Percentiles rank a stretch among this genome's conserved stretches.
phyloP scores from a whole-genome alignment of 371 early-diverging fungal genomes.

The Capillidium rhysosporum region DNA sequence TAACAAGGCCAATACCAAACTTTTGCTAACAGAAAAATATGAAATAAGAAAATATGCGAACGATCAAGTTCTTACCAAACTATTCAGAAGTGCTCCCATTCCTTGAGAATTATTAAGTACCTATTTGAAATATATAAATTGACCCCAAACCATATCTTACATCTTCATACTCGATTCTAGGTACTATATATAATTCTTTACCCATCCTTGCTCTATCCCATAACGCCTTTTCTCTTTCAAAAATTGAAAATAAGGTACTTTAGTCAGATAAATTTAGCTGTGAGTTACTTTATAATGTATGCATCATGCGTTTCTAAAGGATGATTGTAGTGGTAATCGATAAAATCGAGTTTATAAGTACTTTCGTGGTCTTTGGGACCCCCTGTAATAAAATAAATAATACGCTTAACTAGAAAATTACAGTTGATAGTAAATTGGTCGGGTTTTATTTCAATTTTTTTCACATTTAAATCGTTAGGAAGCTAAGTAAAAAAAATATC shows the following conservation, averaged over 20 bases:
- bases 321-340: constrained; percentile 29
- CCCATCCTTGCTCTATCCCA: constrained; percentile 15
- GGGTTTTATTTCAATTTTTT: background rate
- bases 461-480: background rate
- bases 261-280: background rate
- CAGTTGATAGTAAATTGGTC: background rate
- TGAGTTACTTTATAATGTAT: background rate
- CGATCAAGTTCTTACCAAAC: constrained; percentile 14
- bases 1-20: constrained; percentile 61
- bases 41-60: background rate
- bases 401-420: background rate
- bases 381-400: constrained; percentile 16
- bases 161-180: too few species aligned
- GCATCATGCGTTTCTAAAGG: constrained; percentile 9
- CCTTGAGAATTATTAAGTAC: constrained; percentile 50
- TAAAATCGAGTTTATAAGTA: constrained; percentile 37
- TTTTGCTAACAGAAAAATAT: constrained; percentile 16
- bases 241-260: too few species aligned
- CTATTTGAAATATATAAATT: constrained; percentile 4
- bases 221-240: constrained; percentile 19
- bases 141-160: background rate
- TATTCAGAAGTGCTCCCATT: constrained; percentile 42
- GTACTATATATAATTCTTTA: constrained; percentile 8
- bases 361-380: constrained; percentile 35
- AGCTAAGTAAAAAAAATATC: background rate